phyloP scores from a whole-genome alignment of 352 stramenopile genomes.

The Phytopythium boreale region DNA sequence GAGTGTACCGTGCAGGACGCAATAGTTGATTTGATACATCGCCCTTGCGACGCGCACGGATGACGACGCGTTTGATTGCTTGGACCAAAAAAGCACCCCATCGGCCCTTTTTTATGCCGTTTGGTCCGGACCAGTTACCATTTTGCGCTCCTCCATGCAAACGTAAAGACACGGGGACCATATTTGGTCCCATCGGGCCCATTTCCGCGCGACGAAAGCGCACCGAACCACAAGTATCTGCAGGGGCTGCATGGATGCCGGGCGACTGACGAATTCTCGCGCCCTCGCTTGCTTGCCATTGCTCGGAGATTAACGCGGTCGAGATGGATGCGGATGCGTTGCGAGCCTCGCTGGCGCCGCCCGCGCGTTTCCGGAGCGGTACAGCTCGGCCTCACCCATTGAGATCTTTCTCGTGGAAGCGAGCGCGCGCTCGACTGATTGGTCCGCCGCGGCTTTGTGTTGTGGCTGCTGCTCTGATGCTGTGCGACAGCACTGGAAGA shows the following conservation, averaged over 20 bases:
- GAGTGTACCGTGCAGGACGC: no score
- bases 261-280: no score
- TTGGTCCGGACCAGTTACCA: background rate
- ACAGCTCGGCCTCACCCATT: background rate
- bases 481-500: conserved; percentile 32
- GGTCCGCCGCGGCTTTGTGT: background rate
- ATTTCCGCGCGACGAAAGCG: no score
- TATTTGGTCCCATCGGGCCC: background rate
- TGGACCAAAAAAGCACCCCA: no score
- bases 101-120: background rate
- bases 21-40: no score
- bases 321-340: conserved; percentile 6
- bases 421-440: background rate
- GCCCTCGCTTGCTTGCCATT: background rate
- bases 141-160: background rate
- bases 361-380: conserved; percentile 27
- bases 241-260: background rate
- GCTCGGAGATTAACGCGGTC: background rate
- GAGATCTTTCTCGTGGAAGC: conserved; percentile 1
- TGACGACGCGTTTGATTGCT: no score
- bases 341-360: conserved; percentile 8
- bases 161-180: background rate
- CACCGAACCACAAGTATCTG: no score
- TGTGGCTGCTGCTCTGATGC: background rate
- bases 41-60: no score